Conservation (phyloP, 2,329 filamentous ascomycete genomes). For the Phialocephala sp. region DNA sequence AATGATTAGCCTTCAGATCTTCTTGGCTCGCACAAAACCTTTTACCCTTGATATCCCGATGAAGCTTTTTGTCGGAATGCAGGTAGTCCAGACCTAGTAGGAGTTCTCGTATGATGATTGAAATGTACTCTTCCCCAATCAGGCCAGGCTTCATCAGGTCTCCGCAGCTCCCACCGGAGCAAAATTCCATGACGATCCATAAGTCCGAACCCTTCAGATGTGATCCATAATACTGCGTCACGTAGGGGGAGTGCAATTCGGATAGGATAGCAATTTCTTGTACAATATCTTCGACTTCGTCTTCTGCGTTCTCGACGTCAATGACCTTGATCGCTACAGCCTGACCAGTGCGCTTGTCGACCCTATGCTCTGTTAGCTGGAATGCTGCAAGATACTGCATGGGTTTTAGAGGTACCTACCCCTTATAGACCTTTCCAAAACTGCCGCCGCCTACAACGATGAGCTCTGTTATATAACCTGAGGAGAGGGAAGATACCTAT, state of each 20-base stretch:
- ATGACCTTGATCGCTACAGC: conserved; percentile 98
- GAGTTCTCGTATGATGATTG: conserved; percentile 90
- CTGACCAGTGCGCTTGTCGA: conserved; percentile 91
- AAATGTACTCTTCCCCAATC: conserved; percentile 94
- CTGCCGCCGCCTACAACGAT: conserved; percentile 79
- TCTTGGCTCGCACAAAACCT: conserved; percentile 15
- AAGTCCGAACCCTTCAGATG: conserved; percentile 95
- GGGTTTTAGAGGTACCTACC: conserved; percentile 57
- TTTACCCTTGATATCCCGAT: conserved; percentile 92
- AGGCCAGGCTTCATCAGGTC: conserved; percentile 93
- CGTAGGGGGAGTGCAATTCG: conserved; percentile 92
- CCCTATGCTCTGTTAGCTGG: conserved; percentile 55
- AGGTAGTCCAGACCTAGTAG: conserved; percentile 90
- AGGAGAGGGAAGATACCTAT: conserved; percentile 64
- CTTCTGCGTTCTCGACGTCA: conserved; percentile 97
- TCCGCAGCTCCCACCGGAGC: conserved; percentile 93
- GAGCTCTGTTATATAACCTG: conserved; percentile 32
- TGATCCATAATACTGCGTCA: conserved; percentile 97
- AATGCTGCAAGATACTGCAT: conserved; percentile 16
- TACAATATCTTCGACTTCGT: conserved; percentile 99
- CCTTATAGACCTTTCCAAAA: conserved; percentile 99
- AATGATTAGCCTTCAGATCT: conserved; percentile 18
- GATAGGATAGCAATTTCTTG: conserved; percentile 98
- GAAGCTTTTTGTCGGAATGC: conserved; percentile 93
- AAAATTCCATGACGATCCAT: conserved; percentile 99